Percentiles rank a stretch among this genome's conserved stretches.
Evolutionary conservation across 2,329 filamentous ascomycete genomes (phyloP).

Genomic region (Albifimbria verrucaria): DNA sequence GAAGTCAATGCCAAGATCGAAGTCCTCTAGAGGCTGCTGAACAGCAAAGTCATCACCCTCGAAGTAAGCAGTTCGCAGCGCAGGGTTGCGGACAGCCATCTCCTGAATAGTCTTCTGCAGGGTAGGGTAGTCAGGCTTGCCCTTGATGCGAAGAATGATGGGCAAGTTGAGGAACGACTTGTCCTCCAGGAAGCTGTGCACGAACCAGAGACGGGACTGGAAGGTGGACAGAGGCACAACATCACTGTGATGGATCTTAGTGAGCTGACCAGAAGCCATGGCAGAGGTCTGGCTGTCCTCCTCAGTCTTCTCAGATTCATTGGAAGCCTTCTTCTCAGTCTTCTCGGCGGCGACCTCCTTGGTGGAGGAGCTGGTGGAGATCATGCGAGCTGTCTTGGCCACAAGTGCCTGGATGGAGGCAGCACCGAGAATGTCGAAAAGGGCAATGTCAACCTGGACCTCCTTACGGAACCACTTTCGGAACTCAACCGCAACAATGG

Average conservation of each 20-base stretch:
- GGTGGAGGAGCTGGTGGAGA: slow-evolving; percentile 8
- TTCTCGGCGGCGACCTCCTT: slow-evolving; percentile 12
- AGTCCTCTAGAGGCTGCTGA: slow-evolving; percentile 17
- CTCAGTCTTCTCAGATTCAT: slow-evolving; percentile 6
- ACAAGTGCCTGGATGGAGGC: slow-evolving; percentile 17
- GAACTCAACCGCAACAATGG: slow-evolving; percentile 18
- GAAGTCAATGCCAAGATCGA: slow-evolving; percentile 14
- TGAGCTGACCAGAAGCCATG: slow-evolving; percentile 18
- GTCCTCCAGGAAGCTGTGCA: slow-evolving; percentile 21
- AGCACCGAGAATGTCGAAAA: slow-evolving; percentile 9
- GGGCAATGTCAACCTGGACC: slow-evolving; percentile 12
- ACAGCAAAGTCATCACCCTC: slow-evolving; percentile 19
- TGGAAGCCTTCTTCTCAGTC: slow-evolving; percentile 11
- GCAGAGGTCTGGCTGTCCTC: slow-evolving; percentile 7
- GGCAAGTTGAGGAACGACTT: slow-evolving; percentile 20
- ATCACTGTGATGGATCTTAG: slow-evolving; percentile 7
- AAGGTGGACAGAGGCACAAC: slow-evolving; percentile 19
- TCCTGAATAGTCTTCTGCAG: slow-evolving; percentile 16
- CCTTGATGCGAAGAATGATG: slow-evolving; percentile 19
- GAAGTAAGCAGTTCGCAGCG: slow-evolving; percentile 17
- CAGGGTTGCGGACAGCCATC: slow-evolving; percentile 17
- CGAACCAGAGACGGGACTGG: slow-evolving; percentile 21
- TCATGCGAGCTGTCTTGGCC: slow-evolving; percentile 17
- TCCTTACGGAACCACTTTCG: slow-evolving; percentile 17
- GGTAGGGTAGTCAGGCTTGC: slow-evolving; percentile 12